phyloP scores from a whole-genome alignment of 2,329 filamentous ascomycete species.

The Xylariaceae sp. region DNA sequence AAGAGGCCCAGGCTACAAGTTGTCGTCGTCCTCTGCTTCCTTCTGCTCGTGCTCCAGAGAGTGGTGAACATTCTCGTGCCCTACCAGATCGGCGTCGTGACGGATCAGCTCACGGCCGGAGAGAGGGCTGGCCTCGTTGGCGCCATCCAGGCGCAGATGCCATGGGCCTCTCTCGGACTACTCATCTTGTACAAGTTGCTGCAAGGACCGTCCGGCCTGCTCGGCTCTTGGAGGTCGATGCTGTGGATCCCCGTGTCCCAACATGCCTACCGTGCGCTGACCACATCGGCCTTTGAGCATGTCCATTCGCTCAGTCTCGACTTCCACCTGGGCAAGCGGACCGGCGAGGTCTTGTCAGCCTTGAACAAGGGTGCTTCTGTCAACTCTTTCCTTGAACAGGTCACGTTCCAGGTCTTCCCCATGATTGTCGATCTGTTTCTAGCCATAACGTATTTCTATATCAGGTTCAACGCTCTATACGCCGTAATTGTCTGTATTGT shows the following conservation, averaged over 20 bases:
- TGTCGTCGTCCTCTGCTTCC: conserved; percentile 75
- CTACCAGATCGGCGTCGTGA: conserved; percentile 71
- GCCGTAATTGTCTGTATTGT: conserved; percentile 84
- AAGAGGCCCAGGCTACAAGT: conserved; percentile 69
- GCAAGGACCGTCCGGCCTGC: conserved; percentile 81
- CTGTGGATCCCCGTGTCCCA: conserved; percentile 97
- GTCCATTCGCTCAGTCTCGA: conserved; percentile 92
- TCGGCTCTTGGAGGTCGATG: conserved; percentile 75
- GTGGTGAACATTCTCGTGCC: conserved; percentile 84
- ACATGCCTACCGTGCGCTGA: conserved; percentile 91
- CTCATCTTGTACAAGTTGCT: conserved; percentile 76
- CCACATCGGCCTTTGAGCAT: conserved; percentile 93
- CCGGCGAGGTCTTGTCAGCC: conserved; percentile 90
- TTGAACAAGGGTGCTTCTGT: conserved; percentile 94
- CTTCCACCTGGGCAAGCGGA: conserved; percentile 94
- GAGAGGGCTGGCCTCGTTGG: conserved; percentile 37
- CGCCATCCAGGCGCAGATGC: conserved; percentile 47
- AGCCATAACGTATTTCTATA: conserved; percentile 74
- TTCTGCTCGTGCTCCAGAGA: conserved; percentile 73
- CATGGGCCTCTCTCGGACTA: conserved; percentile 68
- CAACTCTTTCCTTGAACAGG: conserved; percentile 92
- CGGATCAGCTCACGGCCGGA: conserved; percentile 53
- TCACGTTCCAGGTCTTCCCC: conserved; percentile 91
- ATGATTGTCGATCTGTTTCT: conserved; percentile 89
- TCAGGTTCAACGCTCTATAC: conserved; percentile 80